Base-by-base conservation (phyloP, 2,329 filamentous ascomycete genomes). In the Claviceps sp. region DNA sequence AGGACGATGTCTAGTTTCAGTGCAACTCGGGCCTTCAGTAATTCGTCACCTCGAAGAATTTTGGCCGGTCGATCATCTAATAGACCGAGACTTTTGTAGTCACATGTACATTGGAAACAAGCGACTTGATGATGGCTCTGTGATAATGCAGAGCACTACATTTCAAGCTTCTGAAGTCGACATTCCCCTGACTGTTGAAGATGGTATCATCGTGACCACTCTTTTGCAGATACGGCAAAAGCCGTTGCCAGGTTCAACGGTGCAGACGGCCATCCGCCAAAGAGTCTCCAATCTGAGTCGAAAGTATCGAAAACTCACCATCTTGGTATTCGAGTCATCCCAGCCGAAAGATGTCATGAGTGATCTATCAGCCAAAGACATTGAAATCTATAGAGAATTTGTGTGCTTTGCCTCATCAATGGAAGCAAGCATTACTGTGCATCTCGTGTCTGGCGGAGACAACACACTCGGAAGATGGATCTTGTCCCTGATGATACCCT, bases 201-300 rank as follows among this genome's bases (percentile, higher is more conserved):
- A 77, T 0, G 88, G 86, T 0, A 68, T 95, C 2, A 64, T 95
- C 1, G 61, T 86, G 20, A 86, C 86, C 1, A 86, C 79, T 0
- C 68, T 90, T 5, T 79, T 90, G 54, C 80, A 83, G 56, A 73
- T 85, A 26, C 84, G 82, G 44, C 90, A 95, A 60, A 78, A 75
- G 47, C 72, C 83, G 2, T 71, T 89, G 0, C 86, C 87, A 0
- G 64, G 66, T 1, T 63, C 64, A 5, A 70, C 64, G 8, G 55
- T 59, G 0, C 63, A 68, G 38, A 68, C 72, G 3, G 67, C 69
- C 14, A 69, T 88, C 14, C 74, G 76, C 39, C 72, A 80, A 49
- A 72, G 75, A 2, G 68, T 91, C 9, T 61, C 66, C 3, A 65
- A 62, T 7, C 68, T 83, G 0, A 73, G 79, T 13, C 51, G 60